Evolutionary conservation across 352 stramenopile genomes (phyloP), one percentile per base, ranked within the genome.

Genomic region (Phytophthora pisi): DNA sequence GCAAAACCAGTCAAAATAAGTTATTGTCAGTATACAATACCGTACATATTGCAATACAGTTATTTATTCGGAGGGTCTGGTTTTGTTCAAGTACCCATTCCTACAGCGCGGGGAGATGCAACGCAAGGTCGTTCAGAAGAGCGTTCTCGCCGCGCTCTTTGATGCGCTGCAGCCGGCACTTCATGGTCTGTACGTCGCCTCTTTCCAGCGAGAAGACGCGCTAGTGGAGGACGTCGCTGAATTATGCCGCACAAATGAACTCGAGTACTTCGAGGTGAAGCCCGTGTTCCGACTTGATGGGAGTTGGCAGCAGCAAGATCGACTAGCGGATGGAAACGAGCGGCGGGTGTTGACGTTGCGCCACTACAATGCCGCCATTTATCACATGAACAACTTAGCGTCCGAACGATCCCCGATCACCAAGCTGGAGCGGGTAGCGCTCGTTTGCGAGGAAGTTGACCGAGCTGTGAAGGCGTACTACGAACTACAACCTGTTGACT

Each of bases 91-190:
- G 58, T 88, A 90, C 62, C 53, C 70, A 18, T 68, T 67, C 50
- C 30, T 75, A 3, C 61, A 67, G 31, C 43, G 9, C 7, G 61
- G 60, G 3, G 47, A 51, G 9, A n/a, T 18, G 5, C 61, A 66
- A 15, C 47, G 46, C 4, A 40, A 31, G 31, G 43, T 72, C 0
- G 66, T 90, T 18, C 68, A 79, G 1, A 71, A 78, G n/a, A 78
- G 71, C 13, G 79, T 89, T 6, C 47, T 91, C 0, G 72, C 75
- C n/a, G 77, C 78, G 8, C 79, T 90, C 18, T 91, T 92, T 61
- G 82, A 87, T 23, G 74, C 78, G 16, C 71, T 92, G 4, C 82
- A 92, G 56, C 82, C 79, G 45, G 82, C 72, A 36, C 63, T 92
- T 10, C 84, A 92, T 42, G 73, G 68, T 0, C 57, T 91, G 52